Conservation (phyloP, 768 basidiomycete species). For the Lactarius tabidus region DNA sequence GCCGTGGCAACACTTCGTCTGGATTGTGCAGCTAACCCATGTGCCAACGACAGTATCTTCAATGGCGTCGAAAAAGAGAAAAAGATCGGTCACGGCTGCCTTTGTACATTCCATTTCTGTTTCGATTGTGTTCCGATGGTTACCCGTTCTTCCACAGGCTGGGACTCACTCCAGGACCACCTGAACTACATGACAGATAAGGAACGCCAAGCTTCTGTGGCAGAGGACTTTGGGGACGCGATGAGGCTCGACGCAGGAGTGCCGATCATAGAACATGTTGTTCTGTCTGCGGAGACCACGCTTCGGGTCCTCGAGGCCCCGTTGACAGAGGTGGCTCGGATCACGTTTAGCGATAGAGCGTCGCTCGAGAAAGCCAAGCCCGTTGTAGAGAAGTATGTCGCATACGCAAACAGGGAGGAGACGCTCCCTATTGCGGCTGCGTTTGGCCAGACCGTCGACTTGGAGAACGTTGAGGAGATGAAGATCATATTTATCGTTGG, state of each 20-base stretch:
- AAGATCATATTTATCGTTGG: not conserved
- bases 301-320: not conserved
- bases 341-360: not conserved
- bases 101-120: not conserved
- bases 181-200: not conserved
- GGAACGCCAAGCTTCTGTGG: not conserved
- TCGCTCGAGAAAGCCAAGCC: not conserved
- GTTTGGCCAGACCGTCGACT: not conserved
- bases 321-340: not conserved
- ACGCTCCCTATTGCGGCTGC: not conserved
- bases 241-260: not conserved
- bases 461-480: not conserved
- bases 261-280: not conserved
- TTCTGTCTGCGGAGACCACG: not conserved
- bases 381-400: not conserved
- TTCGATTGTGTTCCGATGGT: not conserved
- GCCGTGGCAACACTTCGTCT: not conserved
- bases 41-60: not conserved
- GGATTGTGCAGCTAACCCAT: not conserved
- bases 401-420: not conserved
- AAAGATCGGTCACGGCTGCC: not conserved
- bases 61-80: not conserved
- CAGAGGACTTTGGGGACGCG: not conserved
- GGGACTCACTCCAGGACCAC: slow-evolving; percentile 1
- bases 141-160: not conserved